Percentiles rank a stretch among this genome's conserved stretches.
These are phyloP conservation scores for Nakataea oryzae DNA, from an alignment of 2,329 filamentous ascomycete genomes.

Conservation along the genomic window DNA sequence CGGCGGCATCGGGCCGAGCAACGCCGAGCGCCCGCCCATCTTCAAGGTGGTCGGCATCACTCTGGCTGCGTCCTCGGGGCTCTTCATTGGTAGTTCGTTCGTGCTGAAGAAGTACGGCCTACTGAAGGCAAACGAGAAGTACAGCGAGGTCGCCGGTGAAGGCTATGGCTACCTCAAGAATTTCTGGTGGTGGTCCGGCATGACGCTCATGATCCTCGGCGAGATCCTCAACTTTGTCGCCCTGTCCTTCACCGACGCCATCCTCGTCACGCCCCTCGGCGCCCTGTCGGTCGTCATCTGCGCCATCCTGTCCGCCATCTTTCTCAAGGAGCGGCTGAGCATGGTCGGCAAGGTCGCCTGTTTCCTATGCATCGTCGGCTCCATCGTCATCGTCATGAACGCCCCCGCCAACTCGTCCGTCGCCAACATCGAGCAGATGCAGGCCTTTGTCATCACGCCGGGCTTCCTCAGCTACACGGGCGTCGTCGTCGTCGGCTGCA, in stretches of 20 bases:
- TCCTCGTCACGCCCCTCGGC: constrained; percentile 85
- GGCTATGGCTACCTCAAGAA: constrained; percentile 98
- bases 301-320: constrained; percentile 83
- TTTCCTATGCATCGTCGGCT: constrained; percentile 89
- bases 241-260: constrained; percentile 93
- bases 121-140: constrained; percentile 88
- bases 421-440: constrained; percentile 83
- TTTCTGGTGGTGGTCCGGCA: constrained; percentile 86
- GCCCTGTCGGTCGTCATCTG: constrained; percentile 88
- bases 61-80: constrained; percentile 74
- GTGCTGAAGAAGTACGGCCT: constrained; percentile 91
- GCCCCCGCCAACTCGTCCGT: constrained; percentile 81
- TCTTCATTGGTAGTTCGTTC: constrained; percentile 92
- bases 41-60: constrained; percentile 85
- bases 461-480: constrained; percentile 81
- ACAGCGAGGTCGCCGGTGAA: constrained; percentile 90
- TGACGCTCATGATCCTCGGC: constrained; percentile 93
- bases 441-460: constrained; percentile 73
- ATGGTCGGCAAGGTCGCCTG: constrained; percentile 95
- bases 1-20: constrained; percentile 17
- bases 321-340: constrained; percentile 88
- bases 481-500: constrained; percentile 64
- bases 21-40: constrained; percentile 29
- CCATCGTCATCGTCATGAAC: constrained; percentile 89
- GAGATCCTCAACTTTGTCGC: constrained; percentile 97